Conservation (phyloP, 2,329 filamentous ascomycete species). For the Scedosporium dehoogii region DNA sequence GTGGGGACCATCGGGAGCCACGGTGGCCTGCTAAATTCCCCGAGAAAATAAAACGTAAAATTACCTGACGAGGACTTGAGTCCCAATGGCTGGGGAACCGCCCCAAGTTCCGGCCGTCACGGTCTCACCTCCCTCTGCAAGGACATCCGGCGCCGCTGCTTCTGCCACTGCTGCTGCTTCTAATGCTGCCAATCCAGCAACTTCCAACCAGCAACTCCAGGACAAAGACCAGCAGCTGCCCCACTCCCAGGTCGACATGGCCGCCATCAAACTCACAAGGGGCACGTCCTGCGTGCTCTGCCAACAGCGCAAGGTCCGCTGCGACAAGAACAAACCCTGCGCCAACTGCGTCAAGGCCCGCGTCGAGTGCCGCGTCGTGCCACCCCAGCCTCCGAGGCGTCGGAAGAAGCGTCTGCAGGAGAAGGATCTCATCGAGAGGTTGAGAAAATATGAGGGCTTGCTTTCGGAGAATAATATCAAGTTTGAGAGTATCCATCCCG, state of each 20-base stretch:
- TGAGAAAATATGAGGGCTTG: constrained; percentile 58
- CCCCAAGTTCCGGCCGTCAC: not conserved
- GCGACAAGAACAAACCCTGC: constrained; percentile 64
- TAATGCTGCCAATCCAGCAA: not conserved
- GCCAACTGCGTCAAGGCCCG: constrained; percentile 51
- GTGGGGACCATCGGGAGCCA: not conserved
- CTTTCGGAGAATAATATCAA: constrained; percentile 55
- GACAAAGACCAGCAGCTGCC: not conserved
- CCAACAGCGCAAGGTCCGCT: constrained; percentile 67
- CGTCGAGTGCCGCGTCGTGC: constrained; percentile 50
- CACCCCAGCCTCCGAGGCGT: constrained; percentile 46
- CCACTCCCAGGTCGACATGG: constrained; percentile 1
- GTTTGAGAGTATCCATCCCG: constrained; percentile 57
- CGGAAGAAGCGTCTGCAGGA: constrained; percentile 58
- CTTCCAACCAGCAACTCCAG: not conserved
- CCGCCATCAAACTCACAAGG: constrained; percentile 42
- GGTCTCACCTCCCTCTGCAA: not conserved
- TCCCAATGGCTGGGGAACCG: not conserved
- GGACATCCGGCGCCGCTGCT: not conserved
- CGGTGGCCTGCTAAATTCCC: not conserved
- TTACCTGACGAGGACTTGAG: not conserved
- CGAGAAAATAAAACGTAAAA: not conserved
- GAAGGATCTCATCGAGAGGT: constrained; percentile 58
- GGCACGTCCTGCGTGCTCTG: constrained; percentile 61
- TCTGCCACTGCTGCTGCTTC: not conserved